Evolutionary conservation across 192 early-diverging fungal species (phyloP).

Genomic region (Allomyces arbusculus): DNA sequence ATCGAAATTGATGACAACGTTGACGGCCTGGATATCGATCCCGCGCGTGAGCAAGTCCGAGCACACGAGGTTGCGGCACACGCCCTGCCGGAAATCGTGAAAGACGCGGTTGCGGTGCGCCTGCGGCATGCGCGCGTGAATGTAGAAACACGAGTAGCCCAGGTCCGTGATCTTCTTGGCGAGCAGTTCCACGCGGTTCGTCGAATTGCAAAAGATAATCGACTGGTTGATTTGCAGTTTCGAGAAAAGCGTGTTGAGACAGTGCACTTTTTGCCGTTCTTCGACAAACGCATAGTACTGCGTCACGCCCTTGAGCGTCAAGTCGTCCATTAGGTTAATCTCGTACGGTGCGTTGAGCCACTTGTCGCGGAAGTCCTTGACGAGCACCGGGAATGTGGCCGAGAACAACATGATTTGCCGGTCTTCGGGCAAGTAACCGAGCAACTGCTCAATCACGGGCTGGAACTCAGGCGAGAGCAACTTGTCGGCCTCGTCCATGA

Average conservation of each 20-base stretch:
- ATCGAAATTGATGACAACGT: conserved; percentile 99
- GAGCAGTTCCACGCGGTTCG: conserved; percentile 91
- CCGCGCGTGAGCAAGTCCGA: conserved; percentile 94
- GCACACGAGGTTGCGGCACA: conserved; percentile 92
- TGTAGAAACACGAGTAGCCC: conserved; percentile 98
- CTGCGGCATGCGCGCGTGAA: conserved; percentile 96
- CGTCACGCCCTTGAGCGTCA: conserved; percentile 91
- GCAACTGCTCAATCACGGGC: conserved; percentile 91
- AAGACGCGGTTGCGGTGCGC: conserved; percentile 97
- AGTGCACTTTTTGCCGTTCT: conserved; percentile 97
- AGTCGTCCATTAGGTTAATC: conserved; percentile 98
- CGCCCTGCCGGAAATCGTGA: conserved; percentile 96
- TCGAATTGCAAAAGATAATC: conserved; percentile 99
- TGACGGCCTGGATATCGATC: conserved; percentile 99
- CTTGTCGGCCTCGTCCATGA: conserved; percentile 99
- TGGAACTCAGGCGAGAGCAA: conserved; percentile 95
- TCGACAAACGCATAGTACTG: conserved; percentile 99
- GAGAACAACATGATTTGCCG: conserved; percentile 93
- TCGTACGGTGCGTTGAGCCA: conserved; percentile 89
- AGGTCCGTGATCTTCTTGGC: conserved; percentile 99
- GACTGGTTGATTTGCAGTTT: conserved; percentile 99
- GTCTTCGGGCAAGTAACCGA: conserved; percentile 65
- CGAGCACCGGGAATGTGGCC: conserved; percentile 94
- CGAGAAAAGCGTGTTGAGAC: conserved; percentile 27
- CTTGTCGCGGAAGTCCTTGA: conserved; percentile 96